These are phyloP conservation scores for Hypoxylon fuscum DNA, from an alignment of 495 filamentous ascomycete species.

Conservation along the genomic window DNA sequence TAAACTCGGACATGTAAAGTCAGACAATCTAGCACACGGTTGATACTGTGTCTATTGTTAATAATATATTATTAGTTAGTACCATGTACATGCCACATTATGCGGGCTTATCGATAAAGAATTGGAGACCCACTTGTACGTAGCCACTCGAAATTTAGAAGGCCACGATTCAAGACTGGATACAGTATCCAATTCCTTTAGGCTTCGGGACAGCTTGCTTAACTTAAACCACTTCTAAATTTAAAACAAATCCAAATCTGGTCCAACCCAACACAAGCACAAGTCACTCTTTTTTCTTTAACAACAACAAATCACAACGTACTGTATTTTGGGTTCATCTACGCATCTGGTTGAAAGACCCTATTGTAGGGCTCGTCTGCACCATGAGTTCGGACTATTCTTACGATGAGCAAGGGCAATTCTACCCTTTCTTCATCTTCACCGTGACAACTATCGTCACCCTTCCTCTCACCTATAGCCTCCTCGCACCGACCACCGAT, in stretches of 20 bases:
- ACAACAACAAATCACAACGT: conserved; percentile 11
- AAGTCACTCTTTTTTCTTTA: conserved; percentile 4
- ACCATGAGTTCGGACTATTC: conserved; percentile 96
- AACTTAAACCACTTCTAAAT: conserved; percentile 28
- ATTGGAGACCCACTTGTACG: conserved; percentile 11
- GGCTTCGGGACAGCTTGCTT: conserved; percentile 30
- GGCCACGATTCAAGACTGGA: conserved; percentile 44
- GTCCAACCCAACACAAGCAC: conserved; percentile 24
- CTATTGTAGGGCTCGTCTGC: conserved; percentile 48
- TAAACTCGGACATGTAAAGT: too few relatives aligned
- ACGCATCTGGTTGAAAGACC: conserved; percentile 30
- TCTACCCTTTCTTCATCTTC: conserved; percentile 98
- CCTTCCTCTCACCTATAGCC: conserved; percentile 86
- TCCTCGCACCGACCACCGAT: conserved; percentile 80
- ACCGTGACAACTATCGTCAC: conserved; percentile 89
- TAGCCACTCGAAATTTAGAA: conserved; percentile 42
- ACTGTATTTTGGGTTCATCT: conserved; percentile 18
- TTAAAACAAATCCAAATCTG: conserved; percentile 28
- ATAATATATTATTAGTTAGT: too few relatives aligned
- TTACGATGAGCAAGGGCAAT: conserved; percentile 98
- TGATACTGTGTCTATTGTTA: too few relatives aligned
- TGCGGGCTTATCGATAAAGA: conserved; percentile 36
- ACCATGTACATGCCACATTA: too few relatives aligned
- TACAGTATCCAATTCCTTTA: not conserved
- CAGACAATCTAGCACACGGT: too few relatives aligned